Evolutionary conservation across 371 early-diverging fungal species (phyloP), one percentile per base, ranked within the genome.

Genomic region (Circinella umbellata): DNA sequence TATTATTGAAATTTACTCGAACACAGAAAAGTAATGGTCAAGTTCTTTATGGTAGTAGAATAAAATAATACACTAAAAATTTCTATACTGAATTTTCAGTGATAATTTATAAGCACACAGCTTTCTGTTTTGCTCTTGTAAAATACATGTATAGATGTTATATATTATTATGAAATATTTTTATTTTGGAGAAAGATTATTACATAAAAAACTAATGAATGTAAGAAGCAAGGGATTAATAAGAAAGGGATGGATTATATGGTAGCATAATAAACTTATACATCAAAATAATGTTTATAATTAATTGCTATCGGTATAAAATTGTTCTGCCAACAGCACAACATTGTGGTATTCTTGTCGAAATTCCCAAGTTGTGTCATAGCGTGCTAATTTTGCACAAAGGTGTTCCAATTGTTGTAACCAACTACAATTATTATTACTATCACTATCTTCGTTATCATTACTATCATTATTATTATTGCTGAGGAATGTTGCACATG

Each of bases 1-100:
- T 89, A 17, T 66, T 89, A 13, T 68, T 89, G 7, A 89, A 88
- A 71, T 83, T 68, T 34, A 78, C 85, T 11, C 71, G 83, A 10
- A 68, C 69, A 9, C 79, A 76, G 48, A 75, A 69, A 51, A 61
- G 38, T 36, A 66, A 68, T 4, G 74, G 76, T 90, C 72, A 63
- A 17, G 36, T 69, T 1, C 53, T 77, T 9, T 81, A 83, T 69
- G 79, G 77, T 35, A 82, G 80, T 57, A 73, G 81, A 64, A 80
- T 82, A 42, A 85, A 85, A 64, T 81, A 80, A 71, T 20, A 39
- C n/a, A n/a, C n/a, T n/a, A n/a, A n/a, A n/a, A n/a, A n/a, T n/a
- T n/a, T n/a, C n/a, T n/a, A n/a, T n/a, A n/a, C n/a, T n/a, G n/a
- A n/a, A n/a, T n/a, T n/a, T n/a, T n/a, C n/a, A n/a, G n/a, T n/a